A percentile compares a stretch with the other conserved stretches of the same genome.
These are phyloP conservation scores for Aureobasidium sp. DNA, from an alignment of 2,329 filamentous ascomycete genomes.

Conservation along the genomic window DNA sequence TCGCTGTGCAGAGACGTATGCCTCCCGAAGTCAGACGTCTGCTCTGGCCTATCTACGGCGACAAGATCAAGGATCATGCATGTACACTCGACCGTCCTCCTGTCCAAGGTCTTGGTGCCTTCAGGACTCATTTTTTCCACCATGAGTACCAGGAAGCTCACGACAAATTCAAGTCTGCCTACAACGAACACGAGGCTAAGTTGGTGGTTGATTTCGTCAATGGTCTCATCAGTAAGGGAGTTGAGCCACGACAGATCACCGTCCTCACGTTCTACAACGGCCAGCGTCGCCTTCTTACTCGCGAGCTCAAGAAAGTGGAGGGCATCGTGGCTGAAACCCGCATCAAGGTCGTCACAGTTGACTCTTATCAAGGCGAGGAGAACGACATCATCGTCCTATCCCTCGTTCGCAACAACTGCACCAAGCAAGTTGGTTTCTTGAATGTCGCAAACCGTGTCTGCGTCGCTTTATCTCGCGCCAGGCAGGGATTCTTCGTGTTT, in stretches of 20 bases:
- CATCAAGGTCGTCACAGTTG: slow-evolving; percentile 77
- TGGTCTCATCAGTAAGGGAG: slow-evolving; percentile 76
- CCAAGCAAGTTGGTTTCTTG: slow-evolving; percentile 75
- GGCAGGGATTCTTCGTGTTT: slow-evolving; percentile 85
- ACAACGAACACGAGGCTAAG: slow-evolving; percentile 75
- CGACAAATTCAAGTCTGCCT: slow-evolving; percentile 70
- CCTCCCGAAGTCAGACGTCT: slow-evolving; percentile 71
- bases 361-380: slow-evolving; percentile 92
- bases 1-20: slow-evolving; percentile 78
- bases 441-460: slow-evolving; percentile 69
- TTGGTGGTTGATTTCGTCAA: slow-evolving; percentile 80
- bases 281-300: slow-evolving; percentile 73
- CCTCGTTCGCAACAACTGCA: slow-evolving; percentile 74
- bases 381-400: slow-evolving; percentile 87
- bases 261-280: slow-evolving; percentile 91
- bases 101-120: slow-evolving; percentile 69
- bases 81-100: slow-evolving; percentile 49
- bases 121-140: slow-evolving; percentile 67
- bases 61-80: slow-evolving; percentile 63
- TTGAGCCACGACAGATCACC: slow-evolving; percentile 70
- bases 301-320: slow-evolving; percentile 41
- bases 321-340: slow-evolving; percentile 4
- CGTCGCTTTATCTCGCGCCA: slow-evolving; percentile 74
- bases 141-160: slow-evolving; percentile 72
- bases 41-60: slow-evolving; percentile 67